Evolutionary conservation across 495 filamentous ascomycete genomes (phyloP), one percentile per base, ranked within the genome.

Genomic region (Xylaria nigripes): DNA sequence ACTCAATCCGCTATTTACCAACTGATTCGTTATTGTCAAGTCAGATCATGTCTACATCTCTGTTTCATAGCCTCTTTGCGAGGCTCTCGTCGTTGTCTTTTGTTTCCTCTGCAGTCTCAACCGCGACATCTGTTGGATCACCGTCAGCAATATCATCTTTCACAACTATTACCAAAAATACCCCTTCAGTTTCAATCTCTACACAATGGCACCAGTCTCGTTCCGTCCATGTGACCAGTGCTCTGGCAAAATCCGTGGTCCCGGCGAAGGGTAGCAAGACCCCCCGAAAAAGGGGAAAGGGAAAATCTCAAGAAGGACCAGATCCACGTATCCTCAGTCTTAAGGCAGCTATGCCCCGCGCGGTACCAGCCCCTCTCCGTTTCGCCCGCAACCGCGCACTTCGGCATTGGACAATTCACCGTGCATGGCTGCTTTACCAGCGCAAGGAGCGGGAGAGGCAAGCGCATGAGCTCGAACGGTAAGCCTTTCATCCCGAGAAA

Each of bases 381-480:
- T 86, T 95, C 78, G 87, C 82, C 23, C 89, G 91, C 58, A 86
- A 86, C 73, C 86, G 93, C 50, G 80, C 81, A 73, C 85, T 97
- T 59, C 87, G 93, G 22, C 93, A 99, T 76, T 99, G 94, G 93
- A 96, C 93, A 48, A 97, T 99, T 75, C 91, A 97, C 74, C 90
- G 93, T 60, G 93, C 91, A 19, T 96, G 89, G 86, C 75, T 86
- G 55, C 69, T 95, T 41, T 82, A 82, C 72, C 81, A 81, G 60
- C 75, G 80, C 50, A 73, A 84, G 61, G 76, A 81, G 68, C 82
- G 82, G 45, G 73, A 75, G 32, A 68, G 67, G 42, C 76, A 82
- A 44, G 77, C 85, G 63, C 68, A 72, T 29, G 83, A 83, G 61
- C 74, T 93, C 36, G 76, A 87, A 73, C 74, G 83, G 64, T 67